phyloP scores from a whole-genome alignment of 768 basidiomycete species.

The Agaricus subrufescens region DNA sequence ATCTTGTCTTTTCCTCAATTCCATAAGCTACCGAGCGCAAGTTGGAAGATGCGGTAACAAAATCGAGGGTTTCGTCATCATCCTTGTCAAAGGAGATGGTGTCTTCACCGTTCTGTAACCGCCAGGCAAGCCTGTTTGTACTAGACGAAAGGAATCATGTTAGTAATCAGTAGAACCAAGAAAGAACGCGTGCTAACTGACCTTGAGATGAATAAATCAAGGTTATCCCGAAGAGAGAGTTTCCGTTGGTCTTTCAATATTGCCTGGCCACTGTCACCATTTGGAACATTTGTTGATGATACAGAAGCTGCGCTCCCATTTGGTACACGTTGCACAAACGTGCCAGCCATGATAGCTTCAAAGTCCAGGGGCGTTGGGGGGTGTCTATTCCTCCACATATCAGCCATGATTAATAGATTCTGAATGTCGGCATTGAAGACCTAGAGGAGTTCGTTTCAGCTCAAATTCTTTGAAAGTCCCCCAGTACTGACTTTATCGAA shows the following conservation, averaged over 20 bases:
- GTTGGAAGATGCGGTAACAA: conserved; percentile 93
- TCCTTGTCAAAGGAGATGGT: conserved; percentile 95
- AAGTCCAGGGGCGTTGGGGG: conserved; percentile 83
- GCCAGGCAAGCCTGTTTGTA: conserved; percentile 70
- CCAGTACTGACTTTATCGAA: conserved; percentile 72
- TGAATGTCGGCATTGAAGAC: conserved; percentile 86
- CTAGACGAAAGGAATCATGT: conserved; percentile 33
- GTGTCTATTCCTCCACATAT: conserved; percentile 95
- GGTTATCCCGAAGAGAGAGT: conserved; percentile 73
- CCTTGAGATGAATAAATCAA: conserved; percentile 85
- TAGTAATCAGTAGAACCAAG: neutral
- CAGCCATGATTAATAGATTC: conserved; percentile 85
- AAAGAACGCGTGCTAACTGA: conserved; percentile 34
- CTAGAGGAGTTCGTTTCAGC: conserved; percentile 31
- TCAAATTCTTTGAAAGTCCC: neutral
- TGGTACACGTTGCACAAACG: conserved; percentile 41
- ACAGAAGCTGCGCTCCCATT: conserved; percentile 9
- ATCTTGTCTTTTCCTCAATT: conserved; percentile 85
- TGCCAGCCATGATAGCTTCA: conserved; percentile 63
- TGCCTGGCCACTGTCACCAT: conserved; percentile 24
- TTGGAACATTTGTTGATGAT: conserved; percentile 8
- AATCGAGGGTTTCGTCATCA: conserved; percentile 94
- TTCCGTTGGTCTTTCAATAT: conserved; percentile 79
- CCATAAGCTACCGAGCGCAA: conserved; percentile 87
- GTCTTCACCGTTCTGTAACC: conserved; percentile 60